phyloP scores from a whole-genome alignment of 192 early-diverging fungal species.

The Backusella sp. region DNA sequence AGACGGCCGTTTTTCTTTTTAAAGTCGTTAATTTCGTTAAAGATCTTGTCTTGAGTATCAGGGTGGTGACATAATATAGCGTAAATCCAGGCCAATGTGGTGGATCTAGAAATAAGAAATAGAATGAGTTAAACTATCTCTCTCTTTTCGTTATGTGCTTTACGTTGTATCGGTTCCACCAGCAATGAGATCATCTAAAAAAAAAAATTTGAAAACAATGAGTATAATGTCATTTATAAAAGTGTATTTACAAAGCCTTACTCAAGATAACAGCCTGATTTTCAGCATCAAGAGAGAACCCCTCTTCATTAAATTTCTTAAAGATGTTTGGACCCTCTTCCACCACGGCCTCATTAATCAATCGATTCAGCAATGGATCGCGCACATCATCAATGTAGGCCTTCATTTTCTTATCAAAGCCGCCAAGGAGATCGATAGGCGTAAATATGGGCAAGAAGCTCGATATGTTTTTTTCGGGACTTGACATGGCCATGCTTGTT shows the following conservation, averaged over 20 bases:
- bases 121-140: background rate
- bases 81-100: constrained; percentile 3
- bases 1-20: background rate
- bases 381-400: background rate
- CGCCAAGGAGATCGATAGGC: background rate
- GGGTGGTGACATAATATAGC: background rate
- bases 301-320: background rate
- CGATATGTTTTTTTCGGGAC: background rate
- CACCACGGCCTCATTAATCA: background rate
- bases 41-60: background rate
- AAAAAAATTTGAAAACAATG: background rate
- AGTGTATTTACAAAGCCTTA: background rate
- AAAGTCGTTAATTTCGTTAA: background rate
- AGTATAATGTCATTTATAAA: too few relatives aligned
- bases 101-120: background rate
- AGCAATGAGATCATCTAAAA: constrained; percentile 9
- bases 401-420: background rate
- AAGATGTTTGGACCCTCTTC: background rate
- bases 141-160: background rate
- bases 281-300: background rate
- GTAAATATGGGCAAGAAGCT: background rate
- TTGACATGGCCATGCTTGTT: background rate
- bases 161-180: constrained; percentile 8
- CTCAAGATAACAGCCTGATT: background rate
- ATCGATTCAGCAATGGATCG: background rate